Evolutionary conservation across 2,329 filamentous ascomycete genomes (phyloP).

Genomic region (Xylaria sp.): DNA sequence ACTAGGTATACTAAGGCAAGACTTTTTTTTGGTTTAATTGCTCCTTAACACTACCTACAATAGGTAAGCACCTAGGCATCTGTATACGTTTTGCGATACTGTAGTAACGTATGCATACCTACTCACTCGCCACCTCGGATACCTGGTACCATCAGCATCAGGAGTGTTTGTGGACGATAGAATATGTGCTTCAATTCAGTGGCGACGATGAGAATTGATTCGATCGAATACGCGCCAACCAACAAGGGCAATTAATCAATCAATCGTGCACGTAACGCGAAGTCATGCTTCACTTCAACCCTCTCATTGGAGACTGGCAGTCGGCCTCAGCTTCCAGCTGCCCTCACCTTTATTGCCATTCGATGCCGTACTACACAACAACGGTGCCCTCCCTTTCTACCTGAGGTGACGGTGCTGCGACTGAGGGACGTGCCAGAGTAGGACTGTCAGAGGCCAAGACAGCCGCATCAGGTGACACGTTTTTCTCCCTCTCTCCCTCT

Average conservation of each 20-base stretch:
- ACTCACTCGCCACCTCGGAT: too few relatives aligned
- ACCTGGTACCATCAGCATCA: too few relatives aligned
- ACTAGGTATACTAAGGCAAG: slow-evolving; percentile 1
- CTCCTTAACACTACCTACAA: background rate
- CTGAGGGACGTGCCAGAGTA: background rate
- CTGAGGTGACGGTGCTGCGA: slow-evolving; percentile 4
- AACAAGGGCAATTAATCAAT: background rate
- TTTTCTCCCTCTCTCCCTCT: slow-evolving; percentile 3
- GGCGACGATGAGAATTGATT: too few relatives aligned
- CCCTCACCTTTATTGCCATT: background rate
- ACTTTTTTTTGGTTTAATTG: slow-evolving; percentile 9
- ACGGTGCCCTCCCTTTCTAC: background rate
- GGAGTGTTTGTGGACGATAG: too few relatives aligned
- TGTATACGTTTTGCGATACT: too few relatives aligned
- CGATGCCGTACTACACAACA: background rate
- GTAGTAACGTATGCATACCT: too few relatives aligned
- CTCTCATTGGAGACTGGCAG: background rate
- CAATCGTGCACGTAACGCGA: background rate
- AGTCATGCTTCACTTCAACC: background rate
- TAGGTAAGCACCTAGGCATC: too few relatives aligned
- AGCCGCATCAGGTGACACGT: slow-evolving; percentile 28
- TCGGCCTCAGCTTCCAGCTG: background rate
- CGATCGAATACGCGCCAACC: too few relatives aligned
- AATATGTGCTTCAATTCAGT: too few relatives aligned
- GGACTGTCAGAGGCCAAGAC: slow-evolving; percentile 27